phyloP scores from a whole-genome alignment of 2,329 filamentous ascomycete species.

The Fusarium neocosmosporiellum region DNA sequence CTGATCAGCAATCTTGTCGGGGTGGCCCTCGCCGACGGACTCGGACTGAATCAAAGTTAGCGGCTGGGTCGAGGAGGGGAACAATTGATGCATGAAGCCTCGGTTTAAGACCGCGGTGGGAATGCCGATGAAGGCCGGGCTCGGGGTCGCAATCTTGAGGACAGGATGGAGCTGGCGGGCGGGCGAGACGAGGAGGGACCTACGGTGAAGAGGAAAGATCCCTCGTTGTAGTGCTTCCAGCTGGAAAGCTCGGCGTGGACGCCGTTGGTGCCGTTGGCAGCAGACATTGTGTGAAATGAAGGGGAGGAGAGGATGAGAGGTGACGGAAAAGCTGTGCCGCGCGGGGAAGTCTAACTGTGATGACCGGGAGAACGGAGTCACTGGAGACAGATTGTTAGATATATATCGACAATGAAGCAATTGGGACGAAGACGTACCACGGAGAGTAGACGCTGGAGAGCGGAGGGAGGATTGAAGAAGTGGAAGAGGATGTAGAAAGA shows the following conservation, averaged over 20 bases:
- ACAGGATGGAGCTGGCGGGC: too few relatives aligned
- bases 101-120: conserved; percentile 1
- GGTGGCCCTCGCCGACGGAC: conserved; percentile 90
- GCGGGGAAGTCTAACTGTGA: conserved; percentile 34
- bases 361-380: conserved; percentile 38
- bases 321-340: conserved; percentile 38
- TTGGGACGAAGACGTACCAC: conserved; percentile 18
- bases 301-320: conserved; percentile 27
- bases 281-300: conserved; percentile 66
- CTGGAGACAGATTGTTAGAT: conserved; percentile 36
- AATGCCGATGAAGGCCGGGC: background rate
- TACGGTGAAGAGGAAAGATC: conserved; percentile 87
- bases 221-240: conserved; percentile 67
- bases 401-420: conserved; percentile 4
- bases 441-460: conserved; percentile 22
- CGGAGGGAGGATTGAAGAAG: conserved; percentile 23
- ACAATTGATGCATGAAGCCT: conserved; percentile 9
- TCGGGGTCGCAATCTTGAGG: conserved; percentile 8
- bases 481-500: conserved; percentile 38
- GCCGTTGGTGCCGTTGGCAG: conserved; percentile 57
- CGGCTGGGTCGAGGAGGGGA: conserved; percentile 14
- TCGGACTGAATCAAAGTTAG: conserved; percentile 70
- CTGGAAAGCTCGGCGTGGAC: conserved; percentile 45
- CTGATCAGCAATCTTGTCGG: conserved; percentile 98
- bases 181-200: conserved; percentile 39